Percentiles rank a stretch among this genome's conserved stretches.
These are phyloP conservation scores for Cercospora nicotianae DNA, from an alignment of 2,329 filamentous ascomycete genomes.

Conservation along the genomic window DNA sequence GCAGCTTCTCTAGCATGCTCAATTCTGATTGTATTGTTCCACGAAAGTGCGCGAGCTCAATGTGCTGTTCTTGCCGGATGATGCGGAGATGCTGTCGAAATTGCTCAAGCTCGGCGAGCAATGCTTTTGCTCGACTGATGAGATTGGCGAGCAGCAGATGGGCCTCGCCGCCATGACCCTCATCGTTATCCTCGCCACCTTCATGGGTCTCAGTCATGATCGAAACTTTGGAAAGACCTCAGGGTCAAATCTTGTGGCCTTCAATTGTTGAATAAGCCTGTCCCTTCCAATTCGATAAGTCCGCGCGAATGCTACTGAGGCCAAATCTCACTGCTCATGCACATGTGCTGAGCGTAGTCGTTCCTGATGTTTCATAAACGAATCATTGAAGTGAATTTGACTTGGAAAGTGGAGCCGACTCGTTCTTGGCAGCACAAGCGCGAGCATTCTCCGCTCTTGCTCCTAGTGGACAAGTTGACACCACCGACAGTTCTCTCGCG, in stretches of 20 bases:
- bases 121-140: constrained; percentile 40
- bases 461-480: neutral
- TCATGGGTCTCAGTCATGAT: constrained; percentile 8
- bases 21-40: constrained; percentile 40
- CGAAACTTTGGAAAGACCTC: neutral
- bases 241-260: neutral
- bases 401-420: constrained; percentile 7
- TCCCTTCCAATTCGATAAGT: neutral
- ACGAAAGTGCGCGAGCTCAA: constrained; percentile 39
- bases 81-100: constrained; percentile 41
- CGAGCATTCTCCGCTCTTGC: constrained; percentile 2
- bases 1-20: constrained; percentile 35
- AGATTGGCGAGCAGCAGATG: constrained; percentile 32
- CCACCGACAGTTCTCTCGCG: neutral
- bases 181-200: neutral
- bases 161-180: neutral
- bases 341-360: neutral
- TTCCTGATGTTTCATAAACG: neutral
- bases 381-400: constrained; percentile 5
- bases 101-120: constrained; percentile 45
- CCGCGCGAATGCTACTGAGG: neutral
- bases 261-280: neutral
- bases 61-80: constrained; percentile 40
- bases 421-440: neutral
- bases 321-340: neutral